Evolutionary conservation across 1,139 yeast genomes (phyloP).

Genomic region (Pichia sp.): DNA sequence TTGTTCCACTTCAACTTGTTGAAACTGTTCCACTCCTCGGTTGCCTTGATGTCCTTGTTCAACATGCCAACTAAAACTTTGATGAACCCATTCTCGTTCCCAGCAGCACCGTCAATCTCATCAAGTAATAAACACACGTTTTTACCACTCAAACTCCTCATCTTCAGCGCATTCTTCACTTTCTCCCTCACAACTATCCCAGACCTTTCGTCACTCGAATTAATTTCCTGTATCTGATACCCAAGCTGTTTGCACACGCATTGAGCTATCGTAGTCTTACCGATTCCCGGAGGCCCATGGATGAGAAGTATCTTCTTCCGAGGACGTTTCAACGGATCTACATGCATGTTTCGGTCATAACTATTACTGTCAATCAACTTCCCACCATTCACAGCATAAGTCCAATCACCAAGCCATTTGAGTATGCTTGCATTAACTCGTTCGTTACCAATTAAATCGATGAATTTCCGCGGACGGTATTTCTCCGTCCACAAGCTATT

Average conservation of each 20-base stretch:
- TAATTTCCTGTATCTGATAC: constrained; percentile 75
- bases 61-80: constrained; percentile 59
- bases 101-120: constrained; percentile 78
- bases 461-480: constrained; percentile 69
- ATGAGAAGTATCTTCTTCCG: constrained; percentile 62
- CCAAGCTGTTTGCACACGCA: constrained; percentile 80
- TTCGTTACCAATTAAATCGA: constrained; percentile 81
- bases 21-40: constrained; percentile 31
- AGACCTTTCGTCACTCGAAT: constrained; percentile 82
- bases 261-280: constrained; percentile 89
- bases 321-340: constrained; percentile 69
- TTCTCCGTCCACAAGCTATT: constrained; percentile 66
- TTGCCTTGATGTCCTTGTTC: constrained; percentile 53
- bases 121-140: constrained; percentile 84
- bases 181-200: constrained; percentile 53
- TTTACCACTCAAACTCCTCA: constrained; percentile 58
- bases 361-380: constrained; percentile 8
- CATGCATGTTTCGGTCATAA: constrained; percentile 5
- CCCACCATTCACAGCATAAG: constrained; percentile 44
- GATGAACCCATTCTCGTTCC: constrained; percentile 72
- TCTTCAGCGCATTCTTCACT: constrained; percentile 62
- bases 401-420: constrained; percentile 83
- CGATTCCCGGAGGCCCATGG: constrained; percentile 95
- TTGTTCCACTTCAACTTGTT: constrained; percentile 24
- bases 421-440: constrained; percentile 67